Evolutionary conservation across 495 filamentous ascomycete genomes (phyloP).

Genomic region (Copromyces sp.): DNA sequence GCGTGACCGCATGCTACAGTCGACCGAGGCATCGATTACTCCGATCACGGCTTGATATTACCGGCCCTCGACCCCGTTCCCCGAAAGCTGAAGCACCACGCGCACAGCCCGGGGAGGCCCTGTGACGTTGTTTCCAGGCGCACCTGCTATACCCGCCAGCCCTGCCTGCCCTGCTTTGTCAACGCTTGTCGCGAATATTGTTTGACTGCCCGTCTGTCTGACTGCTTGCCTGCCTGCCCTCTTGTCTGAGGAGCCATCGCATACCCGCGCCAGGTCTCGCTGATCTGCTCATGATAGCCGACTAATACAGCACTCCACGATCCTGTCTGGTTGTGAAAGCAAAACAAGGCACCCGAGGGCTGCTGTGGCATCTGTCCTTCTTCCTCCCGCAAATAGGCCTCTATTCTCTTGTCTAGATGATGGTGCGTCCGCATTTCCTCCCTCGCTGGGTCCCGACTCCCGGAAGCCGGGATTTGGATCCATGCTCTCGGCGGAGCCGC

Average conservation of each 20-base stretch:
- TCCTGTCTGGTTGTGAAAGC: conserved; percentile 7
- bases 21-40: background rate
- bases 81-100: background rate
- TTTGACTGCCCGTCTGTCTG: background rate
- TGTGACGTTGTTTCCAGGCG: background rate
- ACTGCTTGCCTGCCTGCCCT: background rate
- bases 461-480: conserved; percentile 7
- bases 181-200: background rate
- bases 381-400: background rate
- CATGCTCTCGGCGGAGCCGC: conserved; percentile 8
- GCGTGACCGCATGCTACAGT: background rate
- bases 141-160: background rate
- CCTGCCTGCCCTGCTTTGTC: background rate
- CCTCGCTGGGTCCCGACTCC: background rate
- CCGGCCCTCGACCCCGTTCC: background rate
- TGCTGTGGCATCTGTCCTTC: conserved; percentile 25
- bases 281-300: conserved; percentile 29
- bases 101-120: background rate
- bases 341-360: conserved; percentile 15
- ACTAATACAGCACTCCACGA: conserved; percentile 9
- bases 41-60: background rate
- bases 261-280: background rate
- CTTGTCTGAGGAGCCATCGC: background rate
- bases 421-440: conserved; percentile 20
- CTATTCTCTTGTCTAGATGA: conserved; percentile 19